Conservation (phyloP, 2,329 filamentous ascomycete species). For the Cordyceps cicadae region DNA sequence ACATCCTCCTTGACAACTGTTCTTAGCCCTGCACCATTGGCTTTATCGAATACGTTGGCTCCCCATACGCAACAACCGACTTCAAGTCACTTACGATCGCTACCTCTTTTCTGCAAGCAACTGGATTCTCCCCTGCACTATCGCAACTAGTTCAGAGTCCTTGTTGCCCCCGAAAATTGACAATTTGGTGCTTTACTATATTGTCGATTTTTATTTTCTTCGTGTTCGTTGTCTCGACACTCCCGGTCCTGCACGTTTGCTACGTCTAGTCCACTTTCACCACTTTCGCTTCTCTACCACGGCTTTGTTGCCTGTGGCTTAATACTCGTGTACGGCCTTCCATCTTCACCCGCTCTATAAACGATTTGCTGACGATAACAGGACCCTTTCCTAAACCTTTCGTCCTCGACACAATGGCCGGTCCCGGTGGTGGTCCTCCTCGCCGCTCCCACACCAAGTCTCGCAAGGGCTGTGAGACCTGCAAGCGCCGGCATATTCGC, state of each 20-base stretch:
- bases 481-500: slow-evolving; percentile 93
- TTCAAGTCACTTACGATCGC: slow-evolving; percentile 27
- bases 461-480: slow-evolving; percentile 95
- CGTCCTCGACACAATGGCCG: slow-evolving; percentile 59
- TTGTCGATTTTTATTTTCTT: not conserved
- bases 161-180: not conserved
- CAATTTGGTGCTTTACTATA: not conserved
- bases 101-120: slow-evolving; percentile 20
- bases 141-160: slow-evolving; percentile 1
- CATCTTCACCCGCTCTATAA: not conserved
- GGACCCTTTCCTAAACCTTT: slow-evolving; percentile 20
- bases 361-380: slow-evolving; percentile 9
- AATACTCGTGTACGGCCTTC: slow-evolving; percentile 22
- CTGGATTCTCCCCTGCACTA: not conserved
- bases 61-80: slow-evolving; percentile 7
- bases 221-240: slow-evolving; percentile 1
- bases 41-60: slow-evolving; percentile 3
- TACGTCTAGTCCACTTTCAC: slow-evolving; percentile 2
- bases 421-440: slow-evolving; percentile 89
- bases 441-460: slow-evolving; percentile 94
- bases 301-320: slow-evolving; percentile 19
- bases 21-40: not conserved
- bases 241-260: not conserved
- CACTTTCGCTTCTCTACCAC: slow-evolving; percentile 33
- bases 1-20: not conserved